Evolutionary conservation across 306 rosid species (phyloP), one percentile per base, ranked within the genome.

Genomic region (Vicia sativa): DNA sequence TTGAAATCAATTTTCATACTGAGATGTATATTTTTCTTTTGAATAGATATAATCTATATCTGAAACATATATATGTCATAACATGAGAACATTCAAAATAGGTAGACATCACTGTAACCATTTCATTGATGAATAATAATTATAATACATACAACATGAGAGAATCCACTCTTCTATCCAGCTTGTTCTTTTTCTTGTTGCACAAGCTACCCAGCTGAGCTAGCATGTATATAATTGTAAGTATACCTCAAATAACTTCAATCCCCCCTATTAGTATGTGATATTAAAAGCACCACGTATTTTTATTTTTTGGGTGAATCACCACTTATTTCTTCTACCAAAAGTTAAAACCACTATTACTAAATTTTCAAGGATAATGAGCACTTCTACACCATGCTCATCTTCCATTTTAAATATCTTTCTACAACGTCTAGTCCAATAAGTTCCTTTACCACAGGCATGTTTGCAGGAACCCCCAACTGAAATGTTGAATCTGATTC

Each of bases 361-460:
- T 46, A 26, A 46, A 59, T 60, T 71, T 61, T 59, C 44, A 29
- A 35, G 53, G 14, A 31, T 46, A 37, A 25, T 62, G 10, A 58
- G 46, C 65, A 54, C 54, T 21, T 54, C 62, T 59, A 74, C 19
- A 73, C 54, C 23, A 0, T 67, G 43, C 80, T 41, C 77, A 80
- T 60, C 75, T 52, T 78, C 96, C 93, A 86, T 74, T 90, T 78
- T 84, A 93, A 75, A 87, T 83, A 93, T 74, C 62, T 83, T 73
- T 93, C 84, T 35, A 93, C 97, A 64, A 60, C 21, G 69, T 93
- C 85, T 6, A 88, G 83, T 28, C 99, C 97, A 62, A 84, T 80
- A 42, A 81, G 83, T 80, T 80, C 85, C 74, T 93, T 93, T 25
- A 93, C 95, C 72, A 90, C 90, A 34, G 95, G 89, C 97, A 88